A percentile compares a stretch with the other conserved stretches of the same genome.
Conservation (phyloP, 306 rosid species). For the Fagus crenata region DNA sequence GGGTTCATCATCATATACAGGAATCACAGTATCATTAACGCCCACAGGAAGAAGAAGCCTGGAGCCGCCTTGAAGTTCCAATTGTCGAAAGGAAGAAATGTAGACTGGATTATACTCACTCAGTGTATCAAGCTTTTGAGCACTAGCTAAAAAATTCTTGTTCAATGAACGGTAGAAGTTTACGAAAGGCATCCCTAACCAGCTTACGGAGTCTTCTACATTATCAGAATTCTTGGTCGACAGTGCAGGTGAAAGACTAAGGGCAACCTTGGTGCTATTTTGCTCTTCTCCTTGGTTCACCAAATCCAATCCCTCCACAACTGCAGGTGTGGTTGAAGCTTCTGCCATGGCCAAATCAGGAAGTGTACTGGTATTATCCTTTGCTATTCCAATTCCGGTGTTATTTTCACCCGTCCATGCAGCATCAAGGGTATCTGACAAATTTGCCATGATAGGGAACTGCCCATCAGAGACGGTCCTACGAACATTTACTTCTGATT, state of each 20-base stretch:
- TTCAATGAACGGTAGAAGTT: slow-evolving; percentile 63
- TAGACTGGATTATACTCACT: slow-evolving; percentile 61
- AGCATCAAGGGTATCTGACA: slow-evolving; percentile 88
- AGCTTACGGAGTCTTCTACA: slow-evolving; percentile 62
- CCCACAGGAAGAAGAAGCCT: slow-evolving; percentile 76
- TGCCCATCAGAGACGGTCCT: slow-evolving; percentile 78
- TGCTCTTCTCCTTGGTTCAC: slow-evolving; percentile 58
- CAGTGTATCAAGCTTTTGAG: slow-evolving; percentile 57
- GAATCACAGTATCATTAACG: slow-evolving; percentile 69
- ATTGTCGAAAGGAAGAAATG: slow-evolving; percentile 64
- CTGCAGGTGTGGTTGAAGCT: slow-evolving; percentile 34
- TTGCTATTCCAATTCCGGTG: slow-evolving; percentile 40
- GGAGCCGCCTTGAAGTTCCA: slow-evolving; percentile 75
- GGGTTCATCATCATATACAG: slow-evolving; percentile 93
- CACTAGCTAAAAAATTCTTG: slow-evolving; percentile 52
- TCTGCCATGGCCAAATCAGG: slow-evolving; percentile 50
- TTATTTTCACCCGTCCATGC: slow-evolving; percentile 77
- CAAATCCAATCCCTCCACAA: slow-evolving; percentile 29
- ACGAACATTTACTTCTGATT: slow-evolving; percentile 38
- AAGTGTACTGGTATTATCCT: slow-evolving; percentile 37
- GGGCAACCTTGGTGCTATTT: slow-evolving; percentile 36
- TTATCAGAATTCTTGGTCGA: slow-evolving; percentile 46
- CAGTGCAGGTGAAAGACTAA: slow-evolving; percentile 31
- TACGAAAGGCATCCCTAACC: slow-evolving; percentile 71
- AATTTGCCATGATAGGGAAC: slow-evolving; percentile 46